Base-by-base conservation (phyloP, 129 eudicot species). In the Apium graveolens region DNA sequence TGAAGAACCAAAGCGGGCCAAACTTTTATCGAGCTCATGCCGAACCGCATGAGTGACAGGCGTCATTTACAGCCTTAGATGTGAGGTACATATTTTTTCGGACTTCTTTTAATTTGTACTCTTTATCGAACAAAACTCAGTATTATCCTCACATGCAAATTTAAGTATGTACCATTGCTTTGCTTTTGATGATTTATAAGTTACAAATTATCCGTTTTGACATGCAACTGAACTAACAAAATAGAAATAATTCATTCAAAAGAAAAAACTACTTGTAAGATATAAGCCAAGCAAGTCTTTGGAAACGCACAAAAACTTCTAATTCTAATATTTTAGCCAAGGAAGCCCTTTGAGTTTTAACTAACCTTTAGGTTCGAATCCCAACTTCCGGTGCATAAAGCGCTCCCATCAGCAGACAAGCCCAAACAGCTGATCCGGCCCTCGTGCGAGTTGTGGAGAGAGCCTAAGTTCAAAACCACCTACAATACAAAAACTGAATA, bases 361-460 rank as follows among this genome's bases (percentile, higher is more conserved):
- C 92, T 86, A 75, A 92, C 99, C 99, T 95, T 95, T 34, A 95
- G 90, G 84, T 91, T 95, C 32, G 93, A 81, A 82, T 95, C 99
- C 89, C 87, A 95, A 86, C 99, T 95, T 82, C 99, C 99, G 74
- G 99, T 95, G 87, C 99, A 95, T 78, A 95, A 91, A 81, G 99
- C 99, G 80, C 97, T 95, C 65, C 99, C 99, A 81, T 95, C 99
- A 81, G 99, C 89, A n/a, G 99, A 92, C 84, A 95, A 79, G 55
- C 99, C 97, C 88, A 95, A 81, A 85, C 99, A 95, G 85, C 94
- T 95, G 66, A 95, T 90, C 75, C 95, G 90, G 48, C 89, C 86
- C 68, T 84, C 90, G 48, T 95, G 99, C 13, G 99, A 91, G 82
- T 87, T 95, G 77, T 95, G 99, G 79, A 95, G 92, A 71, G 86